Evolutionary conservation across 1,139 yeast species (phyloP), one percentile per base, ranked within the genome.

Genomic region (Schizosaccharomyces versatilis): DNA sequence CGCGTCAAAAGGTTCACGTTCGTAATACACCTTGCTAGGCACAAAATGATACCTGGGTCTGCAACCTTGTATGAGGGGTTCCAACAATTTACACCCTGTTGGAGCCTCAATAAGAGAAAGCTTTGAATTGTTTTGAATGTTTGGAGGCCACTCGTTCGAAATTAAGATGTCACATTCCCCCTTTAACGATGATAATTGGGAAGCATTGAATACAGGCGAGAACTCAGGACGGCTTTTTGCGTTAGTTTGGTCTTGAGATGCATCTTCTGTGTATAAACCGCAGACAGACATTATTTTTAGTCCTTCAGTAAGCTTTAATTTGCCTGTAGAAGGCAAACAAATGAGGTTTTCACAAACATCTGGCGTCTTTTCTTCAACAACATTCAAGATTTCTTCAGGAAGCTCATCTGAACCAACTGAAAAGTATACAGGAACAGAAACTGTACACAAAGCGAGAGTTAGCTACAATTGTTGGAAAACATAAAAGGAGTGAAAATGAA

Each of bases 31-130:
- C 5, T 79, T 71, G 0, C 81, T 81, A 38, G 73, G 74, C 1
- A 79, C 71, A 63, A 83, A 79, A 65, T 80, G 82, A 63, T 83
- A 83, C 58, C 77, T 69, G 2, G 93, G 93, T 57, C 72, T 72
- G 0, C 69, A 57, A 8, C 63, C 58, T 53, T 67, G 65, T 1
- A 77, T 73, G 2, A 80, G 58, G 6, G 63, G 62, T 62, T 81
- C 84, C 1, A 81, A 63, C 38, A 66, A 60, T 0, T 62, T 54
- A 57, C 66, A 65, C 0, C 73, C 47, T 15, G 51, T 15, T 41
- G 47, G 14, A 32, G 32, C n/a, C 40, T 51, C 39, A 24, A 54
- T 10, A 36, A 38, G 8, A 24, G 44, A 9, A 14, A 55, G 19
- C 10, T 56, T 14, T 57, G 62, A 42, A 71, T 69, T 57, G 68